Conservation (phyloP, 139 green algal species). For the Chlamydomonas eustigma region DNA sequence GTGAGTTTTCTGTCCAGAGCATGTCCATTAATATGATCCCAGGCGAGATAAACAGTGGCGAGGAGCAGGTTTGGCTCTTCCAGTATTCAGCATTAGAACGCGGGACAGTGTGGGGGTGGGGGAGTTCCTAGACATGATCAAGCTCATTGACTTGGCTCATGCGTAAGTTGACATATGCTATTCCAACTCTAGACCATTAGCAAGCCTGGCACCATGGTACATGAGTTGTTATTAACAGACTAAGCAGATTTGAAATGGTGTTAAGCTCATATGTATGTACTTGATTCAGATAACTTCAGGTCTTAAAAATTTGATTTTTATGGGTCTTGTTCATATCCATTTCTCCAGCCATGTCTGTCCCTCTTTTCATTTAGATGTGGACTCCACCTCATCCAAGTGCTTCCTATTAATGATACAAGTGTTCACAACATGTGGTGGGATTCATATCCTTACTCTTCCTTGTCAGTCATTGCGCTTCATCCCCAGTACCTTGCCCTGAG, state of each 20-base stretch:
- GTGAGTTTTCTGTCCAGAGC: too few species aligned
- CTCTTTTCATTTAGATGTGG: slow-evolving; percentile 25
- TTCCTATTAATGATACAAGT: slow-evolving; percentile 94
- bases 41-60: slow-evolving; percentile 70
- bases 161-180: neutral
- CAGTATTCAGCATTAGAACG: slow-evolving; percentile 87
- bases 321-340: too few species aligned
- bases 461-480: slow-evolving; percentile 92
- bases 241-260: too few species aligned
- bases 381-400: slow-evolving; percentile 67
- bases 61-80: slow-evolving; percentile 80
- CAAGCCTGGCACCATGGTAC: too few species aligned
- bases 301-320: too few species aligned
- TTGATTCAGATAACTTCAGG: too few species aligned
- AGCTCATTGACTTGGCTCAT: slow-evolving; percentile 73
- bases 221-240: too few species aligned
- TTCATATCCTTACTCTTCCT: slow-evolving; percentile 90
- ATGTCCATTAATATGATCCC: too few species aligned
- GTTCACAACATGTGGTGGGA: slow-evolving; percentile 92
- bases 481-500: slow-evolving; percentile 59
- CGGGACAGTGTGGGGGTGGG: slow-evolving; percentile 68
- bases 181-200: too few species aligned
- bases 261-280: too few species aligned
- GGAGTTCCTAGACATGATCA: slow-evolving; percentile 88
- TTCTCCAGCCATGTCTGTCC: slow-evolving; percentile 2